Evolutionary conservation across 441 rosid genomes (phyloP).

Genomic region (Adansonia gregorii): DNA sequence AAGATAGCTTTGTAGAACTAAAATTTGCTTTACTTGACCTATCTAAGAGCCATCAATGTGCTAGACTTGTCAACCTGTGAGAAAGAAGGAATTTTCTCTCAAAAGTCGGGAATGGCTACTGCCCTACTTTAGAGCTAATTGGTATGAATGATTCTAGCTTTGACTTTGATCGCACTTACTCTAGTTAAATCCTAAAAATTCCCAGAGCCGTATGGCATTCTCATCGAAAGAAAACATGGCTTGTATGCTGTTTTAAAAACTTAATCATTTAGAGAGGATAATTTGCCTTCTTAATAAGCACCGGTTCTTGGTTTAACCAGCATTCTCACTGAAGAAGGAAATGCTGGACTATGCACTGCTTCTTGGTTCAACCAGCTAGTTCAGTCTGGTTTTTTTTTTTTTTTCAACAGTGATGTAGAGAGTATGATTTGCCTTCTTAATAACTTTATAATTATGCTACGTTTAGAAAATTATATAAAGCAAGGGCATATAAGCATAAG

Average conservation of each 20-base stretch:
- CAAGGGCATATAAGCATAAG: background rate
- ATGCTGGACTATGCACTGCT: too few species aligned
- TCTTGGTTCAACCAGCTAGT: too few species aligned
- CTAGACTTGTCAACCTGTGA: constrained; percentile 3
- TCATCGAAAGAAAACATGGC: background rate
- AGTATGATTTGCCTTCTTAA: background rate
- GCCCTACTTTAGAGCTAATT: background rate
- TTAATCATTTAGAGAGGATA: background rate
- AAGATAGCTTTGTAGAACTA: background rate
- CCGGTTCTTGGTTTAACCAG: too few species aligned
- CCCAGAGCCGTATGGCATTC: background rate
- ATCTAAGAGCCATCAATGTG: background rate
- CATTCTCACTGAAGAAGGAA: too few species aligned
- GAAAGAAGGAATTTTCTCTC: background rate
- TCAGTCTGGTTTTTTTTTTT: too few species aligned
- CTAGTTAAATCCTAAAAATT: background rate
- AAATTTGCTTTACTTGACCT: background rate
- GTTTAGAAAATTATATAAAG: background rate
- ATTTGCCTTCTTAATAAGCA: background rate
- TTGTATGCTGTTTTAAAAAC: background rate
- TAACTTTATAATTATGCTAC: background rate
- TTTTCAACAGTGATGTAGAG: background rate
- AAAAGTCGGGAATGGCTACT: background rate
- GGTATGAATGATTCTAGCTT: background rate
- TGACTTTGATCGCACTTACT: background rate